A percentile compares a stretch with the other conserved stretches of the same genome.
phyloP scores from a whole-genome alignment of 495 filamentous ascomycete species.

The Penicillium ucsense region DNA sequence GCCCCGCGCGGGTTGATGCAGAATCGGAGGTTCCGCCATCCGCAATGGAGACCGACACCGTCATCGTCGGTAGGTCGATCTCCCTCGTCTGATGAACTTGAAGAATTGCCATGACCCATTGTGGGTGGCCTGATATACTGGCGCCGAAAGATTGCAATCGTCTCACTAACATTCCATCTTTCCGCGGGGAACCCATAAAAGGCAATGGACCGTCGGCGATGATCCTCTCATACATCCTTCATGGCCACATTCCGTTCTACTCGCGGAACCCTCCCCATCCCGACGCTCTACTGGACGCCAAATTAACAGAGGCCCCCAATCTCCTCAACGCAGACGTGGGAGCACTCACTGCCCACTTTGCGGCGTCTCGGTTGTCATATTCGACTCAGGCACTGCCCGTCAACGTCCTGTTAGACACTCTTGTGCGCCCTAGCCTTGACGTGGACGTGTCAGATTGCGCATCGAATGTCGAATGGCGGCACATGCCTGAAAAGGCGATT shows the following conservation, averaged over 20 bases:
- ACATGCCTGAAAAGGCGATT: constrained; percentile 41
- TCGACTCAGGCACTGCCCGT: constrained; percentile 57
- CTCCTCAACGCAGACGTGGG: constrained; percentile 39
- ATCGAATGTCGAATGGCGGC: constrained; percentile 49
- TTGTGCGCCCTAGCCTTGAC: constrained; percentile 55
- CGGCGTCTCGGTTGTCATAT: constrained; percentile 50
- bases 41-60: constrained; percentile 37
- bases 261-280: constrained; percentile 44
- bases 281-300: constrained; percentile 49
- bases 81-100: constrained; percentile 3
- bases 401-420: constrained; percentile 55
- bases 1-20: constrained; percentile 22
- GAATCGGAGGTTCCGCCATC: constrained; percentile 18
- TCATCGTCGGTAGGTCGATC: constrained; percentile 38
- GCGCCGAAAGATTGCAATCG: too few species aligned
- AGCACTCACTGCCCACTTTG: constrained; percentile 50
- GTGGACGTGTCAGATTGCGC: constrained; percentile 39
- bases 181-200: constrained; percentile 3
- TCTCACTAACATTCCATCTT: neutral
- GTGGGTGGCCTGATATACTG: too few species aligned
- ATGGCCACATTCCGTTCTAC: constrained; percentile 56
- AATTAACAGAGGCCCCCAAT: constrained; percentile 34
- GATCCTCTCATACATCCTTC: constrained; percentile 58
- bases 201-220: constrained; percentile 60
- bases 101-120: neutral